Percentiles rank a stretch among this genome's conserved stretches.
phyloP scores from a whole-genome alignment of 495 filamentous ascomycete species.

The Penicilliopsis zonata region DNA sequence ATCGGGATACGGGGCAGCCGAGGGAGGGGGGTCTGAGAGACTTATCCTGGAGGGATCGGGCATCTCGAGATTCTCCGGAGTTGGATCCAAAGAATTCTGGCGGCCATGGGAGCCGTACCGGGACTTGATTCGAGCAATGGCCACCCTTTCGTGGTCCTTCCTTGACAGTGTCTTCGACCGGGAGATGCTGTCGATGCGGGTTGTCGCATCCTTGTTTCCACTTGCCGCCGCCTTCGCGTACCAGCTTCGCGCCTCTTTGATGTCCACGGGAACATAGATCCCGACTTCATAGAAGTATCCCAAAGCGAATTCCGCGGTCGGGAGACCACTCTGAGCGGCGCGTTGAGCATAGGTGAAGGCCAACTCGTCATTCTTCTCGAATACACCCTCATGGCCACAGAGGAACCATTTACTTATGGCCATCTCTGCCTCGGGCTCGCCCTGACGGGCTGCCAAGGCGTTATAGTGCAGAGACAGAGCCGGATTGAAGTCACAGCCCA shows the following conservation, averaged over 20 bases:
- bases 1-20: slow-evolving; percentile 28
- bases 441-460: slow-evolving; percentile 79
- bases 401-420: slow-evolving; percentile 98
- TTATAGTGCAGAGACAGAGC: slow-evolving; percentile 91
- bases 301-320: slow-evolving; percentile 92
- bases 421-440: slow-evolving; percentile 85
- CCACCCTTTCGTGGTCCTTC: slow-evolving; percentile 85
- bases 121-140: slow-evolving; percentile 82
- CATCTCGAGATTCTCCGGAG: slow-evolving; percentile 57
- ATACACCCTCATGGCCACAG: slow-evolving; percentile 81
- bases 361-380: slow-evolving; percentile 88
- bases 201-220: slow-evolving; percentile 81
- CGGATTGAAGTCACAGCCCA: slow-evolving; percentile 92
- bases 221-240: slow-evolving; percentile 82
- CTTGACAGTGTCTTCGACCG: slow-evolving; percentile 78
- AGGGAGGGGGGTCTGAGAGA: slow-evolving; percentile 27
- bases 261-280: slow-evolving; percentile 68
- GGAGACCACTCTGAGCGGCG: slow-evolving; percentile 65
- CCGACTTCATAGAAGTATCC: slow-evolving; percentile 98
- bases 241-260: slow-evolving; percentile 78
- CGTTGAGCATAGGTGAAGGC: slow-evolving; percentile 85
- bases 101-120: slow-evolving; percentile 77
- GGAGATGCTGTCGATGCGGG: slow-evolving; percentile 71
- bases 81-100: slow-evolving; percentile 35
- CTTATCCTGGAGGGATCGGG: slow-evolving; percentile 50